Base-by-base conservation (phyloP, 2,329 filamentous ascomycete species). In the Claviceps purpurea region DNA sequence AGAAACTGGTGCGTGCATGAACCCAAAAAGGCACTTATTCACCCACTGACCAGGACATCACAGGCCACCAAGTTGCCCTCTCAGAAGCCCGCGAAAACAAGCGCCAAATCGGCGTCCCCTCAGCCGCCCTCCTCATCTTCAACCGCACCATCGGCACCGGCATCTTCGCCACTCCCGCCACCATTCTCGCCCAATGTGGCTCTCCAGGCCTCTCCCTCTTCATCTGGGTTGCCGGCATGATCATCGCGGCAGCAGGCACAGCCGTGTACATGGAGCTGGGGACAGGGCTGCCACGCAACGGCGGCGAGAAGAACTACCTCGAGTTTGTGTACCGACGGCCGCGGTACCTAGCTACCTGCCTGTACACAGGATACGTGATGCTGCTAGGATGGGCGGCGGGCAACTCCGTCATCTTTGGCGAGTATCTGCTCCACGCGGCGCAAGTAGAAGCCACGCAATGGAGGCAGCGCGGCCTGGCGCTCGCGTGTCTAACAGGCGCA, bases 401-500 rank as follows among this genome's bases (percentile, higher is more conserved):
- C 14, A 86, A 86, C 64, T 83, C 77, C 1, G 78, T 87, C 56
- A 75, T 85, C 41, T 85, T 87, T 56, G 82, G 82, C 54, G 81
- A 85, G 62, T 86, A 86, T 64, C 79, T 87, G 52, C 73, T 87
- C 2, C 74, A 82, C 60, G 83, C 82, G 8, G 78, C 82, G 11
- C 68, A 79, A 13, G 72, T 79, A 22, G 76, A 85, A 56, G 77
- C 82, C 24, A 74, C 70, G 48, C 71, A 81, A 22, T 85, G 81
- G 81, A 84, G 85, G 63, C 79, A 85, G 67, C 74, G 83, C 41
- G 81, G 73, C 44, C 70, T 86, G 18, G 83, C 81, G 37, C 67
- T 87, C n/a, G 81, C 76, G 11, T 83, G 82, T 62, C 77, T 86
- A 60, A 84, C 81, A 0, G 63, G 71, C 1, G 81, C 81, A 1